Conservation (phyloP, 768 basidiomycete genomes). For the Gyrodon lividus region DNA sequence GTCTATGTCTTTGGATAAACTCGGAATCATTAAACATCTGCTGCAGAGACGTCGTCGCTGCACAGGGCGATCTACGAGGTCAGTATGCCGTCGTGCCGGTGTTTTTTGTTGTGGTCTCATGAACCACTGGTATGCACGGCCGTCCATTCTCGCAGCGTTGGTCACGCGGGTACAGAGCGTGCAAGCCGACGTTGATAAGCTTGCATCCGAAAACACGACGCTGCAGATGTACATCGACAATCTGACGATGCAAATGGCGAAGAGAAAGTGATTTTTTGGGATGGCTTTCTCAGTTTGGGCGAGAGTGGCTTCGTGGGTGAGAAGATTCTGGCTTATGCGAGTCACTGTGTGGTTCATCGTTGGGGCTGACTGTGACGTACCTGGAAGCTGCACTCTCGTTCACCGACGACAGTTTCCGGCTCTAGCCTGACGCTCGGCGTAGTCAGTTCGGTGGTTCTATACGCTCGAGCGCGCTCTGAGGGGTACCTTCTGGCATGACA, state of each 20-base stretch:
- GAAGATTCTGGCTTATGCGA: too few species aligned
- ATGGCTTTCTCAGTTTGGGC: too few species aligned
- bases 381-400: too few species aligned
- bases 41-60: conserved; percentile 68
- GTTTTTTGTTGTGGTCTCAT: background rate
- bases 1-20: background rate
- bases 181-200: conserved; percentile 78
- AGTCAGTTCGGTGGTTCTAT: too few species aligned
- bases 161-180: conserved; percentile 63
- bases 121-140: background rate
- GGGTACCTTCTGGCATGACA: too few species aligned
- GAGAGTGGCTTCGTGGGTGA: too few species aligned
- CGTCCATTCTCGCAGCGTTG: conserved; percentile 47
- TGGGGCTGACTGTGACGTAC: too few species aligned
- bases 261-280: conserved; percentile 52
- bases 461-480: too few species aligned
- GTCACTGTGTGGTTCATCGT: too few species aligned
- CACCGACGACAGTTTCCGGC: too few species aligned
- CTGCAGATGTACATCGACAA: conserved; percentile 91
- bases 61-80: conserved; percentile 79
- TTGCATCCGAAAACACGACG: conserved; percentile 75
- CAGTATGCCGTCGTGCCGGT: conserved; percentile 18
- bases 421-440: too few species aligned
- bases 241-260: conserved; percentile 83
- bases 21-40: background rate